Percentiles rank a stretch among this genome's conserved stretches.
Evolutionary conservation across 2,329 filamentous ascomycete species (phyloP).

Genomic region (Clonostachys rhizophaga): DNA sequence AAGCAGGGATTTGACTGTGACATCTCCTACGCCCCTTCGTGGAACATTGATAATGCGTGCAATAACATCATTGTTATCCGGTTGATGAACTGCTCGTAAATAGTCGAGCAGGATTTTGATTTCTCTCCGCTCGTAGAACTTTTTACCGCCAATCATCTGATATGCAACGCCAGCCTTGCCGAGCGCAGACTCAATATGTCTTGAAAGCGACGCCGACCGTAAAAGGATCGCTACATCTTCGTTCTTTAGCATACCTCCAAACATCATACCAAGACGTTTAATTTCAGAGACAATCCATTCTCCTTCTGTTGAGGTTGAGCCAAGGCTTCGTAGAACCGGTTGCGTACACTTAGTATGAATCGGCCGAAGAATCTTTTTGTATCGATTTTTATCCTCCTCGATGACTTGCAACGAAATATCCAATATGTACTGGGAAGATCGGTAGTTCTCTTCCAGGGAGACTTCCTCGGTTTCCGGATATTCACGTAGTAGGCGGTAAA

Average conservation of each 20-base stretch:
- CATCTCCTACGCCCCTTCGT: constrained; percentile 73
- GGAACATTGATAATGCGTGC: constrained; percentile 82
- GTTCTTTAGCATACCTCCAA: constrained; percentile 66
- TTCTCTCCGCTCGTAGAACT: constrained; percentile 89
- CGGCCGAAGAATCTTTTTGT: constrained; percentile 73
- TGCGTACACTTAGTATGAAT: constrained; percentile 75
- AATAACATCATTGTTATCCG: constrained; percentile 82
- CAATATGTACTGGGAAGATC: constrained; percentile 83
- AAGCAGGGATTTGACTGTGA: constrained; percentile 67
- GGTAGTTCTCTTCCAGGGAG: constrained; percentile 89
- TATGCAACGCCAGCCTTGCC: constrained; percentile 81
- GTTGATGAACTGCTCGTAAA: constrained; percentile 77
- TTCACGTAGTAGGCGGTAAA: constrained; percentile 70
- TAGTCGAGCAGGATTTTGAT: constrained; percentile 88
- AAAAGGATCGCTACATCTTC: constrained; percentile 84
- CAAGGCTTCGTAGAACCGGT: constrained; percentile 75
- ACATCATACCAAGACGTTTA: constrained; percentile 63
- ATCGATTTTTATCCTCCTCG: constrained; percentile 79
- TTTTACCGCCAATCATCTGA: constrained; percentile 83
- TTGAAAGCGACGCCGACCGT: constrained; percentile 76
- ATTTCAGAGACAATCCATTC: constrained; percentile 88
- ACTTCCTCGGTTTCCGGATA: constrained; percentile 78
- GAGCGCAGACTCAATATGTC: constrained; percentile 79
- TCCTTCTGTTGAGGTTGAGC: constrained; percentile 68
- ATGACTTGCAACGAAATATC: constrained; percentile 79